Evolutionary conservation across 2,329 filamentous ascomycete species (phyloP), one percentile per base, ranked within the genome.

Genomic region (Dactylonectria macrodidyma): DNA sequence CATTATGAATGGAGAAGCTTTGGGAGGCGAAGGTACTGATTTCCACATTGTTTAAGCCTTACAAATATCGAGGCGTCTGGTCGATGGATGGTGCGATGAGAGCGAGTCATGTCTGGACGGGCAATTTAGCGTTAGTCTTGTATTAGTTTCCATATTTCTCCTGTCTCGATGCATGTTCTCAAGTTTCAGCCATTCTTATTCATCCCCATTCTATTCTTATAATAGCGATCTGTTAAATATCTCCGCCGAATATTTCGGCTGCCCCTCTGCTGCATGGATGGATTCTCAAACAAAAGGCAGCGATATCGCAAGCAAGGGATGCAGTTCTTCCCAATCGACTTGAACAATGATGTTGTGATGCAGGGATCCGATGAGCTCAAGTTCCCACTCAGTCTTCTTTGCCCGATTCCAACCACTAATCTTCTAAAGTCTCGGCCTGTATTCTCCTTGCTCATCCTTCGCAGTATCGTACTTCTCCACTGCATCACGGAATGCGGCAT

Each of bases 1-100:
- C 3, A 57, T 80, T 16, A 81, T 81, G 79, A 62, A 79, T 14
- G 79, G 79, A 1, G 77, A 81, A 66, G 59, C 74, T 14, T 56
- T 77, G 62, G 58, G 66, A 26, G 30, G n/a, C 1, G 51, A 63
- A 5, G 59, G 55, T 6, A 41, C 46, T 5, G 33, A 30, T 7
- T 66, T 69, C n/a, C 48, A 54, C 7, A 52, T 69, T 52, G 5
- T 59, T 41, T 69, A 50, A 69, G 58, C 34, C 55, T 59, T 64
- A 11, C 52, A n/a, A 11, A 54, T 64, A 10, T n/a, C 48, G 55
- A 7, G n/a, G 41, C 12, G n/a, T 41, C 41, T 44, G 41, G 41
- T 44, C 8, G 41, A 44, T 19, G 8, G 16, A 44, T n/a, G 14
- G n/a, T n/a, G 8, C n/a, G 7, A 44, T n/a, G 41, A 44, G n/a